Conservation (phyloP, 2,329 filamentous ascomycete species). For the Penicillium sumatraense region DNA sequence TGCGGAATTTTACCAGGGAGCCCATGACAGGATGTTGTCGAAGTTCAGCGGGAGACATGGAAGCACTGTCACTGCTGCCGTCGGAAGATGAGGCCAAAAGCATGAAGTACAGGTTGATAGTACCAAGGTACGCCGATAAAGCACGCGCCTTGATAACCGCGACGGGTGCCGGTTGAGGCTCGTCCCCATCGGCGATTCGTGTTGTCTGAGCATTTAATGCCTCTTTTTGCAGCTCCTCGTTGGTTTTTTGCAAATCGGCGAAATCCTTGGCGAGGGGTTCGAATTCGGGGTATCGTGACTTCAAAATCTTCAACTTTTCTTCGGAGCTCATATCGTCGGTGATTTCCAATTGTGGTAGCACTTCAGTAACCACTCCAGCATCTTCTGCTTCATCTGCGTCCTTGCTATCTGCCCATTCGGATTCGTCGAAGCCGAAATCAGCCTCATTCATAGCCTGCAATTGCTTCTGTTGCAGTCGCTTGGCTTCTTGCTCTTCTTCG, state of each 20-base stretch:
- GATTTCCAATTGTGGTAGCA: slow-evolving; percentile 82
- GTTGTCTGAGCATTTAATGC: slow-evolving; percentile 60
- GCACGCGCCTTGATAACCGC: slow-evolving; percentile 76
- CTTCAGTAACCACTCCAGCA: slow-evolving; percentile 74
- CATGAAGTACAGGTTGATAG: slow-evolving; percentile 92
- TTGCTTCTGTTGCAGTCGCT: slow-evolving; percentile 87
- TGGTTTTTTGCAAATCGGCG: slow-evolving; percentile 65
- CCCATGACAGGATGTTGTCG: slow-evolving; percentile 92
- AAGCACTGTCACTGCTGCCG: slow-evolving; percentile 56
- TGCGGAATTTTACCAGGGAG: slow-evolving; percentile 75
- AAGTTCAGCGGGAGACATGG: slow-evolving; percentile 76
- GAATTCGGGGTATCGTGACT: slow-evolving; percentile 87
- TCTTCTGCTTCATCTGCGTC: slow-evolving; percentile 50
- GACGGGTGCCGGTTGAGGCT: slow-evolving; percentile 54
- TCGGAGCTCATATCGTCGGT: slow-evolving; percentile 76
- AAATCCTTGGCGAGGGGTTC: slow-evolving; percentile 84
- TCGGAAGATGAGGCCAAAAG: slow-evolving; percentile 79
- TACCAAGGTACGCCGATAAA: slow-evolving; percentile 81
- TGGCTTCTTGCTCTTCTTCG: slow-evolving; percentile 90
- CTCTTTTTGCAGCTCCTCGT: slow-evolving; percentile 63
- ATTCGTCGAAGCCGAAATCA: slow-evolving; percentile 91
- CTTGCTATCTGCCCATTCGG: slow-evolving; percentile 73
- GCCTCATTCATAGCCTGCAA: slow-evolving; percentile 84
- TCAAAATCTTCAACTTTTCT: slow-evolving; percentile 76
- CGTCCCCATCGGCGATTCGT: slow-evolving; percentile 33